Evolutionary conservation across 495 filamentous ascomycete genomes (phyloP), one percentile per base, ranked within the genome.

Genomic region (Melanomma pulvis-pyrius): DNA sequence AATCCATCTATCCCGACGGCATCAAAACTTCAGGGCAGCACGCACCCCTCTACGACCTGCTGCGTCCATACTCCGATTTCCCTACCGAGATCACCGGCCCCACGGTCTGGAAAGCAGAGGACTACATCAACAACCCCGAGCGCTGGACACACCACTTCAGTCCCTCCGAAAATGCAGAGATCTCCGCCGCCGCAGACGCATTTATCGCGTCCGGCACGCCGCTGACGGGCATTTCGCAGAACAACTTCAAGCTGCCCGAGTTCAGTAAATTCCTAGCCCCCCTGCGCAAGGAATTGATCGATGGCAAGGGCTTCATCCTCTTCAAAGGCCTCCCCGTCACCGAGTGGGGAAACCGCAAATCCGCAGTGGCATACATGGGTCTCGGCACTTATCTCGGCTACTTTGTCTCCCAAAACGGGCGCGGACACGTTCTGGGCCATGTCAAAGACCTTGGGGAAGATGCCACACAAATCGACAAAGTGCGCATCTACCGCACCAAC

Each of bases 391-490:
- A 93, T 71, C 81, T 97, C 3, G 92, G 92, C 36, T 92, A 96
- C 77, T 91, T 92, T 61, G 83, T 92, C 39, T 89, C 86, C 41
- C 92, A 97, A 73, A 97, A 97, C 78, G 85, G 86, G 8, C 84
- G 84, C 47, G 92, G 92, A n/a, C 92, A 96, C 75, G 89, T 96
- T 15, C 81, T 96, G 11, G 92, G 92, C 1, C 92, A 97, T 75
- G 92, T 96, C 73, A 92, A 96, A 77, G 90, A 96, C 77, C 82
- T 96, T 2, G 90, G 91, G 41, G 92, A 93, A 62, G 90, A 97
- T 76, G 78, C 88, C 29, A 87, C 82, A 11, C 83, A 90, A 75
- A 93, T 90, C 66, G 89, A 96, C 75, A 84, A 84, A 58, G 92
- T 96, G 22, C 84, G 92, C 47, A 96, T 96, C 73, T 96, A 96